phyloP scores from a whole-genome alignment of 306 rosid genomes.

The Fagus sylvatica region DNA sequence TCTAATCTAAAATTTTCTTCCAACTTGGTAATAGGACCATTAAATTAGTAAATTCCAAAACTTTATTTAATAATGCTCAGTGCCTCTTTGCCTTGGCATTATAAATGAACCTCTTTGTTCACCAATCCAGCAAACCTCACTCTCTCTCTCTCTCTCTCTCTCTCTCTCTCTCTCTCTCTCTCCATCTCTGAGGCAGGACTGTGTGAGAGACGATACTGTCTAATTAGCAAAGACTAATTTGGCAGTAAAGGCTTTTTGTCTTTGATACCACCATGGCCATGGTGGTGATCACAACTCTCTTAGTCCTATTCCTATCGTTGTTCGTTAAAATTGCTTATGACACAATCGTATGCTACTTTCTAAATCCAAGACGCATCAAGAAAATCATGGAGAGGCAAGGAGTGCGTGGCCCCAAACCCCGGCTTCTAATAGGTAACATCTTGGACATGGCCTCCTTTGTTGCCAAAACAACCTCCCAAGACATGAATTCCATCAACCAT shows the following conservation, averaged over 20 bases:
- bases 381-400: constrained; percentile 87
- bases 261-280: constrained; percentile 31
- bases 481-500: constrained; percentile 72
- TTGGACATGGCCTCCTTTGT: constrained; percentile 62
- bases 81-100: not conserved
- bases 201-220: no score
- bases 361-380: constrained; percentile 72
- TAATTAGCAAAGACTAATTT: not conserved
- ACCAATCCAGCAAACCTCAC: not conserved
- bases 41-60: not conserved
- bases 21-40: not conserved
- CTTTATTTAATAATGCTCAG: not conserved
- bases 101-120: constrained; percentile 4
- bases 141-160: not conserved
- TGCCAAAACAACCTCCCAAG: constrained; percentile 58
- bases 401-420: constrained; percentile 74
- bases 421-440: constrained; percentile 73
- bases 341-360: constrained; percentile 54
- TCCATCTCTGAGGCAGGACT: no score
- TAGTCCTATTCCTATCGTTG: constrained; percentile 32
- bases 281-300: constrained; percentile 36
- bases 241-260: not conserved
- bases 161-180: not conserved
- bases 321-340: constrained; percentile 49
- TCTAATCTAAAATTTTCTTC: not conserved